Evolutionary conservation across 352 stramenopile genomes (phyloP), one percentile per base, ranked within the genome.

Genomic region (Halophytophthora polymorphica): DNA sequence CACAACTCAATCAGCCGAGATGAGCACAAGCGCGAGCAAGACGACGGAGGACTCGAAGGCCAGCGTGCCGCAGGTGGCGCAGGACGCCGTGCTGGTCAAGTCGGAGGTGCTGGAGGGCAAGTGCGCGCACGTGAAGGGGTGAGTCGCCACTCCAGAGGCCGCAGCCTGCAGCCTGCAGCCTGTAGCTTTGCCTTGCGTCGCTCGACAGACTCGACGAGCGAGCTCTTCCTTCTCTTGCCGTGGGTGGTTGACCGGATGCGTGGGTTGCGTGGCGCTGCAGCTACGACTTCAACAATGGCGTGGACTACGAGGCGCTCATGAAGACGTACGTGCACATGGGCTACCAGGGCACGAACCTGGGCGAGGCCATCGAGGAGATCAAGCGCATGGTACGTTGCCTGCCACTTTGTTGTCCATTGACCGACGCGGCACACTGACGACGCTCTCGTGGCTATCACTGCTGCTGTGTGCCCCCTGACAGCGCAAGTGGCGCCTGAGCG

Each of bases 331-430:
- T 71, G 46, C 80, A 66, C 21, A 96, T 96, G 77, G 93, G 93
- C 31, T 98, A 97, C 67, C 93, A 98, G 75, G 96, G 95, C 38
- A 99, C 96, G 17, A 99, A 99, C 58, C 60, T 99, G 44, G 96
- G 87, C 42, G 70, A 95, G 31, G 97, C 97, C 10, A 93, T 99
- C 36, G 79, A 99, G 46, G 96, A 99, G 76, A 96, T 99, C 53
- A 97, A 98, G 61, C 78, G 94, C 50, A 99, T 99, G 98, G 75
- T 93, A 65, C 25, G 61, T 42, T 21, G 6, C 14, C 18, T 14
- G n/a, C 34, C 22, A 11, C 35, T 12, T 17, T n/a, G 39, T 28
- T 19, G 28, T 45, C 38, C 29, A 2, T 21, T 36, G 6, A 35
- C 11, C 21, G 19, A 13, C 21, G n/a, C 12, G 25, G 17, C n/a